Conservation (phyloP, 75 land plant genomes). For the Chamaecyparis obtusa region DNA sequence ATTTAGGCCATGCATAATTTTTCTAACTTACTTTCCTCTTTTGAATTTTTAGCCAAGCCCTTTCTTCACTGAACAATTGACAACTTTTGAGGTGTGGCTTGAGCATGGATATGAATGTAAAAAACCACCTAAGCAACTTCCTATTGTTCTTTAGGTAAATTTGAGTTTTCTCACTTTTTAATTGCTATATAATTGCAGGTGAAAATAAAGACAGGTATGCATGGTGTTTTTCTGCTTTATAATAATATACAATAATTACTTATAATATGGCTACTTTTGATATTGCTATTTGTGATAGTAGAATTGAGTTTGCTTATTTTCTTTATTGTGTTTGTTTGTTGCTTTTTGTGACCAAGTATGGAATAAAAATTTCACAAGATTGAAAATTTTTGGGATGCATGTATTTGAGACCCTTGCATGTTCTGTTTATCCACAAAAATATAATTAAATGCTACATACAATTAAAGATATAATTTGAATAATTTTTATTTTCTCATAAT, state of each 20-base stretch:
- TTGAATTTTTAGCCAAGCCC: slow-evolving; percentile 73
- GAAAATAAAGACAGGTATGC: neutral
- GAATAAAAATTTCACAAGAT: neutral
- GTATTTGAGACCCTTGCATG: no score
- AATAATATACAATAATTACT: neutral
- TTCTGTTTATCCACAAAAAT: no score
- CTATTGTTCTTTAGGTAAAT: slow-evolving; percentile 90
- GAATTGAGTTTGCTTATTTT: neutral
- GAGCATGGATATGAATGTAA: slow-evolving; percentile 91
- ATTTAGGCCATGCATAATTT: neutral
- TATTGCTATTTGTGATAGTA: neutral
- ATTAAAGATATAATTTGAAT: no score
- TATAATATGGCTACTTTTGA: neutral
- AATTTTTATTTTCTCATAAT: no score
- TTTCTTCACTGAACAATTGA: slow-evolving; percentile 90
- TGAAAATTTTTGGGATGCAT: neutral
- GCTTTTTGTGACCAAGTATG: neutral
- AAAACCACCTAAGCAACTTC: slow-evolving; percentile 94
- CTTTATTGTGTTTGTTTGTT: neutral
- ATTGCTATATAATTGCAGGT: neutral
- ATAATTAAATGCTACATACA: no score
- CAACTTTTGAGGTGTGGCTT: slow-evolving; percentile 98
- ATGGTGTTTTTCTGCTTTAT: neutral
- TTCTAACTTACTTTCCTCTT: neutral
- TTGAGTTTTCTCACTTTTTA: neutral